A percentile compares a stretch with the other conserved stretches of the same genome.
Evolutionary conservation across 2,329 filamentous ascomycete genomes (phyloP).

Genomic region (Ilyonectria sp.): DNA sequence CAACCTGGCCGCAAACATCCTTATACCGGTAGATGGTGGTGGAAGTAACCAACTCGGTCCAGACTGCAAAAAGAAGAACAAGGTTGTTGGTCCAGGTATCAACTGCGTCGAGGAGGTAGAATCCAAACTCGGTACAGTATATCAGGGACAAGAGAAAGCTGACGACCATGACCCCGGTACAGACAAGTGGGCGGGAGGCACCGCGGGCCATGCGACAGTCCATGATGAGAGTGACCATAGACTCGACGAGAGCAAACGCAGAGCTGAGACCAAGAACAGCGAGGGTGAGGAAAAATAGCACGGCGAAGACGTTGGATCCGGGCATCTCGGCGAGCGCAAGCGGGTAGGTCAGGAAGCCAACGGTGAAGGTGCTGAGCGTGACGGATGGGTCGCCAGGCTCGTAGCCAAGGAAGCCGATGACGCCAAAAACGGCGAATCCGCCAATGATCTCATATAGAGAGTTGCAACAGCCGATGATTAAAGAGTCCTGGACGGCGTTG

Average conservation of each 20-base stretch:
- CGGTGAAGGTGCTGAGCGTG: no score
- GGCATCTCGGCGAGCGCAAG: no score
- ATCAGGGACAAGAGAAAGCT: constrained; percentile 68
- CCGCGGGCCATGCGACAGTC: constrained; percentile 48
- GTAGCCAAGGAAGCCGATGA: no score
- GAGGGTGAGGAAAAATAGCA: constrained; percentile 68
- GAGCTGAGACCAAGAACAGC: constrained; percentile 68
- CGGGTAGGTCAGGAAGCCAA: no score
- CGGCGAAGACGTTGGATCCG: constrained; percentile 64
- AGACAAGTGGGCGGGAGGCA: neutral
- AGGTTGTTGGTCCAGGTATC: no score
- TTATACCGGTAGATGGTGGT: constrained; percentile 67
- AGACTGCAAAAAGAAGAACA: constrained; percentile 52
- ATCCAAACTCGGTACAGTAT: constrained; percentile 70
- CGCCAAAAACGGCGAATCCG: no score
- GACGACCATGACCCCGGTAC: constrained; percentile 59
- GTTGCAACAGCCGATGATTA: no score
- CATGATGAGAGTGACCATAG: constrained; percentile 62
- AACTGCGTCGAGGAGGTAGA: constrained; percentile 59
- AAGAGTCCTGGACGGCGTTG: no score
- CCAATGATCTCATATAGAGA: no score
- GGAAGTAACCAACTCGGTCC: constrained; percentile 64
- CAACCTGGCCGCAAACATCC: constrained; percentile 60
- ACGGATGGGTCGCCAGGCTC: no score
- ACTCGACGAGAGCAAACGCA: constrained; percentile 31